Evolutionary conservation across 1,139 yeast species (phyloP).

Genomic region (Entelexis sorbosivorans): DNA sequence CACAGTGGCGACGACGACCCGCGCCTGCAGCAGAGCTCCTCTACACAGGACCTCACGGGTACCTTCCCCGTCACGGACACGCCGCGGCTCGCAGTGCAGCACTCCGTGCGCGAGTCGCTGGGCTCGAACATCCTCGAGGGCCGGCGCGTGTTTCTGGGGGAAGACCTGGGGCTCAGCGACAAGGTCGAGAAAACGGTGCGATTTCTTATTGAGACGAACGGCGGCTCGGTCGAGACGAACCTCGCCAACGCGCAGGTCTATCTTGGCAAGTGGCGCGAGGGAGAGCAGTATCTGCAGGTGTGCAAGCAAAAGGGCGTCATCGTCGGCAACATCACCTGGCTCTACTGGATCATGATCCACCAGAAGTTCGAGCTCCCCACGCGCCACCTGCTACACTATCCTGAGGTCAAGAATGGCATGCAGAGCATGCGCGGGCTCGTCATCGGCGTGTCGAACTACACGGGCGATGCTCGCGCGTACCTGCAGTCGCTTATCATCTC

Average conservation of each 20-base stretch:
- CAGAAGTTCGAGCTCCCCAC: slow-evolving; percentile 50
- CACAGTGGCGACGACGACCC: not conserved
- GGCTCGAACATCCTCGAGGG: slow-evolving; percentile 23
- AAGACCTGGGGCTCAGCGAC: slow-evolving; percentile 22
- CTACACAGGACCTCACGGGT: slow-evolving; percentile 18
- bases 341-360: slow-evolving; percentile 51
- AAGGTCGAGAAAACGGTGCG: slow-evolving; percentile 20
- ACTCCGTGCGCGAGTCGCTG: slow-evolving; percentile 20
- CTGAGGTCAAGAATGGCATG: slow-evolving; percentile 47
- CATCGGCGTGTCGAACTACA: slow-evolving; percentile 66
- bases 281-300: slow-evolving; percentile 40
- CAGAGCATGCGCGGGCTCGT: slow-evolving; percentile 42
- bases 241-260: slow-evolving; percentile 38
- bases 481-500: slow-evolving; percentile 52
- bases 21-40: not conserved
- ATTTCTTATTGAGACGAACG: slow-evolving; percentile 22
- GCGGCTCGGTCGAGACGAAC: slow-evolving; percentile 20
- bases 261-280: slow-evolving; percentile 54
- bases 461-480: slow-evolving; percentile 73
- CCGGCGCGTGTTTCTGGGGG: slow-evolving; percentile 19
- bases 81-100: slow-evolving; percentile 24
- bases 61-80: slow-evolving; percentile 19
- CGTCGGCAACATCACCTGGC: slow-evolving; percentile 67
- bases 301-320: slow-evolving; percentile 24
- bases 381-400: slow-evolving; percentile 53